phyloP scores from a whole-genome alignment of 305 asterid genomes.

The Fraxinus baroniana region DNA sequence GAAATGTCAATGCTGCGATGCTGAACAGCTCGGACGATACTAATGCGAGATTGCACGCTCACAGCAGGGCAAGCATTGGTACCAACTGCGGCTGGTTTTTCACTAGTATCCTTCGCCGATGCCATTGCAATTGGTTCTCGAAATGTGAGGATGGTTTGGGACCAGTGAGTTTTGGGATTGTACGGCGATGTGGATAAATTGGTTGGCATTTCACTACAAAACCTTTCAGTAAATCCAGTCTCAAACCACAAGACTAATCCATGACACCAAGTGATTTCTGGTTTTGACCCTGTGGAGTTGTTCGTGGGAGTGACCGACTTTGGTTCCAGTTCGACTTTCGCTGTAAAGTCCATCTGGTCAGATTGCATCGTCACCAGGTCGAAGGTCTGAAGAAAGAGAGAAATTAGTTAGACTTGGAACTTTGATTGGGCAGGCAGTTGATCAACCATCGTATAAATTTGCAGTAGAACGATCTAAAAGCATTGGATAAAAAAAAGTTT shows the following conservation, averaged over 20 bases:
- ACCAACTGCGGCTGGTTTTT: constrained; percentile 44
- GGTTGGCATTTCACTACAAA: constrained; percentile 72
- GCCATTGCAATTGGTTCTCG: constrained; percentile 69
- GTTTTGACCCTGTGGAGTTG: constrained; percentile 25
- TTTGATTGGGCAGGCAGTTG: background rate
- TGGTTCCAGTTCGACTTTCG: constrained; percentile 60
- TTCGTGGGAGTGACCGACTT: constrained; percentile 24
- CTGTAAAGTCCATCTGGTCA: constrained; percentile 83
- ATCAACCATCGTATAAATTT: background rate
- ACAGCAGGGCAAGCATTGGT: constrained; percentile 61
- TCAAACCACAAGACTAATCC: constrained; percentile 93
- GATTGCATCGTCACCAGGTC: constrained; percentile 81
- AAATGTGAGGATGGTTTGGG: constrained; percentile 87
- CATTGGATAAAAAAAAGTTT: background rate
- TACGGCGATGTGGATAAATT: constrained; percentile 80
- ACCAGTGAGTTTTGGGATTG: constrained; percentile 82
- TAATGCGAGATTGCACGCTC: constrained; percentile 62
- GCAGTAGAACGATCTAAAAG: background rate
- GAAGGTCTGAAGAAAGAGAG: constrained; percentile 53
- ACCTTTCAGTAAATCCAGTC: constrained; percentile 74
- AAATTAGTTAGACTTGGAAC: background rate
- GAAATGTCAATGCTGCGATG: constrained; percentile 98
- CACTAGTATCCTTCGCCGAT: constrained; percentile 25
- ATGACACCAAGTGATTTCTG: constrained; percentile 49
- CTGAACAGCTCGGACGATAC: constrained; percentile 62